Conservation (phyloP, 1,139 yeast genomes). For the Schwanniomyces etchellsii region DNA sequence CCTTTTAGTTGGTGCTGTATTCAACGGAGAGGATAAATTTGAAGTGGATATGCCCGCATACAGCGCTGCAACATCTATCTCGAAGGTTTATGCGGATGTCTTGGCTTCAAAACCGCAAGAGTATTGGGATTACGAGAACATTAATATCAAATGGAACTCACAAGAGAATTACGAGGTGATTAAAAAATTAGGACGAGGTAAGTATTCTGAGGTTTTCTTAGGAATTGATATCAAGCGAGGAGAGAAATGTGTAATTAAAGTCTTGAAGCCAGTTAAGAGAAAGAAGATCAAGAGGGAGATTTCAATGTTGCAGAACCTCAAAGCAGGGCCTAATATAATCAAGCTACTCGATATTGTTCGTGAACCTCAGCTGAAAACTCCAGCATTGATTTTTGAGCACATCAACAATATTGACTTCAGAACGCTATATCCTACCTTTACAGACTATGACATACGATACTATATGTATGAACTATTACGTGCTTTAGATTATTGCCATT, state of each 20-base stretch:
- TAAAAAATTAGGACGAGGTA: conserved; percentile 43
- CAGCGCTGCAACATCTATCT: conserved; percentile 17
- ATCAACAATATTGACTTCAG: conserved; percentile 90
- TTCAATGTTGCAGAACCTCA: conserved; percentile 81
- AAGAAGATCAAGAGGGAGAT: conserved; percentile 96
- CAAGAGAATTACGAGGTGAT: conserved; percentile 44
- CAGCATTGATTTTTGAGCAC: conserved; percentile 88
- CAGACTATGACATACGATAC: conserved; percentile 75
- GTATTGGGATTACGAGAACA: conserved; percentile 47
- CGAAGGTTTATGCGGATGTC: conserved; percentile 40
- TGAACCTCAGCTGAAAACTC: conserved; percentile 87
- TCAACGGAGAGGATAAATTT: neutral
- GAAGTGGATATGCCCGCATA: conserved; percentile 1
- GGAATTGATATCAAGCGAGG: conserved; percentile 30
- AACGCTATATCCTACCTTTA: conserved; percentile 83
- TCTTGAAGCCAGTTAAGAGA: conserved; percentile 92
- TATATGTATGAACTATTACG: conserved; percentile 84
- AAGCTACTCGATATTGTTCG: conserved; percentile 80
- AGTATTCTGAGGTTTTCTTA: conserved; percentile 43
- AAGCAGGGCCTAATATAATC: conserved; percentile 82
- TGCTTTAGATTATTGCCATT: conserved; percentile 91
- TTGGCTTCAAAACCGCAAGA: conserved; percentile 37
- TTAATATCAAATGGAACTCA: conserved; percentile 40
- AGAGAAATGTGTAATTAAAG: conserved; percentile 74
- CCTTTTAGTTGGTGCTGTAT: neutral